Percentiles rank a stretch among this genome's conserved stretches.
Conservation (phyloP, 768 basidiomycete species). For the button mushroom (Agaricus bisporus) region DNA sequence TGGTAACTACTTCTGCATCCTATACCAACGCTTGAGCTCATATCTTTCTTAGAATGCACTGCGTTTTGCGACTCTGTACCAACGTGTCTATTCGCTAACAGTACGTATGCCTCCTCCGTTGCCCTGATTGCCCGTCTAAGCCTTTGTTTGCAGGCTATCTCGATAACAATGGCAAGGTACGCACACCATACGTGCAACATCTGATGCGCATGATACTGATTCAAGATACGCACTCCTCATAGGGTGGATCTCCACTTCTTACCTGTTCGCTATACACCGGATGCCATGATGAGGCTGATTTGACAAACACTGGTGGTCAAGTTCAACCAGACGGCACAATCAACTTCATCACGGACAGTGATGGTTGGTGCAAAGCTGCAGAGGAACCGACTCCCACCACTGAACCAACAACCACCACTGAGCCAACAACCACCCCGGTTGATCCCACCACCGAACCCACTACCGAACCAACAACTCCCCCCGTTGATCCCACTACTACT, state of each 20-base stretch:
- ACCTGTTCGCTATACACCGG: slow-evolving; percentile 37
- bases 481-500: not conserved
- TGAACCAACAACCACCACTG: slow-evolving; percentile 1
- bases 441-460: slow-evolving; percentile 1
- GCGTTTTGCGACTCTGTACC: slow-evolving; percentile 35
- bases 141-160: slow-evolving; percentile 27
- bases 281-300: slow-evolving; percentile 31
- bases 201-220: not conserved
- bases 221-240: not conserved
- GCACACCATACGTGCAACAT: not conserved
- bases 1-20: slow-evolving; percentile 19
- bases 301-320: slow-evolving; percentile 37
- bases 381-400: not conserved
- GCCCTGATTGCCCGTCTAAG: not conserved
- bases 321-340: slow-evolving; percentile 35
- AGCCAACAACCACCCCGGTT: not conserved
- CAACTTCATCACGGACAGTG: slow-evolving; percentile 35
- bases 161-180: slow-evolving; percentile 41
- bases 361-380: slow-evolving; percentile 34
- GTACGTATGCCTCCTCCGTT: slow-evolving; percentile 19
- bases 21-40: not conserved
- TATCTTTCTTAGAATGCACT: slow-evolving; percentile 28
- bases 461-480: not conserved
- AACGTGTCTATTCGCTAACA: slow-evolving; percentile 37
- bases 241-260: slow-evolving; percentile 36